These are phyloP conservation scores for Pleurotus tuoliensis DNA, from an alignment of 768 basidiomycete genomes.

Conservation along the genomic window DNA sequence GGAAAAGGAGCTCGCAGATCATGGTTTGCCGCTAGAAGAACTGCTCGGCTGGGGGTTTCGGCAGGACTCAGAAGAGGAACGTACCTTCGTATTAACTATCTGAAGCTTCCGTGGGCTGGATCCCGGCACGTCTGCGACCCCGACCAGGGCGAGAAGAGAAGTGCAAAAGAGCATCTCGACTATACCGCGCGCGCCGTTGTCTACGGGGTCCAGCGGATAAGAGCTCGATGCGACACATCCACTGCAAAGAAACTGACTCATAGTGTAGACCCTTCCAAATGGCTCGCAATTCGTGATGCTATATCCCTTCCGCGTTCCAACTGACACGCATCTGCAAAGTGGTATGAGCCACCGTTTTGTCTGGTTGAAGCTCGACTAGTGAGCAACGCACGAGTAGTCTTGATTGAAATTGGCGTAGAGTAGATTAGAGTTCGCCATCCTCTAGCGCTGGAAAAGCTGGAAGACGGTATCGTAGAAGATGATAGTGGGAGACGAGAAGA, in stretches of 20 bases:
- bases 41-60: slow-evolving; percentile 6
- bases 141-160: slow-evolving; percentile 93
- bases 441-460: too few species aligned
- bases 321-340: slow-evolving; percentile 74
- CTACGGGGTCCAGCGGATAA: slow-evolving; percentile 32
- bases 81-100: slow-evolving; percentile 97
- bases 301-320: slow-evolving; percentile 94
- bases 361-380: neutral
- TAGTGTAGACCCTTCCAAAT: slow-evolving; percentile 92
- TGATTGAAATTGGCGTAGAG: slow-evolving; percentile 97
- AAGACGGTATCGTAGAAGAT: too few species aligned
- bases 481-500: too few species aligned
- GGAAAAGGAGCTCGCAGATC: slow-evolving; percentile 98
- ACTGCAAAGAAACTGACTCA: slow-evolving; percentile 58
- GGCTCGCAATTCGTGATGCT: slow-evolving; percentile 98
- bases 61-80: slow-evolving; percentile 12
- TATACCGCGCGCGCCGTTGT: slow-evolving; percentile 91
- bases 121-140: slow-evolving; percentile 88
- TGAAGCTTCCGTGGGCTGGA: slow-evolving; percentile 91
- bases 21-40: slow-evolving; percentile 82
- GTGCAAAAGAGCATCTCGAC: slow-evolving; percentile 99
- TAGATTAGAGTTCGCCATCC: slow-evolving; percentile 46
- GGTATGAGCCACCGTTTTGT: slow-evolving; percentile 5
- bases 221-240: neutral
- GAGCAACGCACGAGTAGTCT: slow-evolving; percentile 76